Evolutionary conservation across 768 basidiomycete species (phyloP), one percentile per base, ranked within the genome.

Genomic region (Coprinopsis marcescibilis): DNA sequence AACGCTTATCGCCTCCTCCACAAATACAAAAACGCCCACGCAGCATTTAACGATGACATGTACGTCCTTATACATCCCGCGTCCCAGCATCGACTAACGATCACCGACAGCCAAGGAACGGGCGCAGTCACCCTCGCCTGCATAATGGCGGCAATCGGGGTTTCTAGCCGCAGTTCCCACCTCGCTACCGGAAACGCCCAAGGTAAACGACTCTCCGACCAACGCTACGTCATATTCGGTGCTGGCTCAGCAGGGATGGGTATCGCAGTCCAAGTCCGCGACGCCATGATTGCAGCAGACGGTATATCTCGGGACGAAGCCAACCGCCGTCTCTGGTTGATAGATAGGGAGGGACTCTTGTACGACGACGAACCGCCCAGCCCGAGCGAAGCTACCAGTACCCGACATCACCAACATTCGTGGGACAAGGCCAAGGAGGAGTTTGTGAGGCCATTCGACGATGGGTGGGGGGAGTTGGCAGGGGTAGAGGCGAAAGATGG

Each of bases 11-110:
- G 77, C 14, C 61, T 91, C 1, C 69, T 92, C 29, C 70, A 80
- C 33, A 65, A 68, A 30, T 89, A 86, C 62, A 69, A 72, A 7
- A 70, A 76, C 34, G 62, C 72, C n/a, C 84, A 86, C 52, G 67
- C 82, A 1, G 75, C 80, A 3, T 85, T 92, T 71, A 93, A 93
- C 59, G 90, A 93, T 52, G 89, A 93, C 59, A 85, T 91, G 83
- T 83, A 60, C 1, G 60, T 57, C 30, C n/a, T n/a, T n/a, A n/a
- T n/a, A n/a, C n/a, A n/a, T n/a, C n/a, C n/a, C n/a, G n/a, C n/a
- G n/a, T n/a, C n/a, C n/a, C n/a, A n/a, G n/a, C n/a, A n/a, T n/a
- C n/a, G n/a, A n/a, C n/a, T n/a, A n/a, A n/a, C n/a, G n/a, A n/a
- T n/a, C n/a, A n/a, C n/a, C n/a, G n/a, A n/a, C 37, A 85, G 82